Percentiles rank a stretch among this genome's conserved stretches.
Evolutionary conservation across 164 flowering plant species (phyloP).

Genomic region (Tinospora cordifolia): DNA sequence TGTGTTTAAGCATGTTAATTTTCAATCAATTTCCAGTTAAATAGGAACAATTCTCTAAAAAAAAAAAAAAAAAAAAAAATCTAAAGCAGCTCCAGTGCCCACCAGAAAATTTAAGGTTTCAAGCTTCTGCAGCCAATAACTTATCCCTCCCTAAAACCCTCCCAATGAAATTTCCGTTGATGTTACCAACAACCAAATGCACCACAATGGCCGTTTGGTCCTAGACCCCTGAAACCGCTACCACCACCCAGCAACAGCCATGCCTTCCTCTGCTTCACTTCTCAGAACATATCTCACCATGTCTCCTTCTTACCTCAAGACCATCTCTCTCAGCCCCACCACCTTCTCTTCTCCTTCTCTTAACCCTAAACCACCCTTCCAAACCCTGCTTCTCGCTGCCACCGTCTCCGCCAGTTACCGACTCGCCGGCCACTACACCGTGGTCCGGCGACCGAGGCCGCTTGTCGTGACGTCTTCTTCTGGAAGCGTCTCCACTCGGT

Average conservation of each 20-base stretch:
- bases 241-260: neutral
- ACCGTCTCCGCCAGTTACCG: slow-evolving; percentile 39
- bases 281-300: neutral
- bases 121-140: too few relatives aligned
- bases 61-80: too few relatives aligned
- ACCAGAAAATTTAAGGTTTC: too few relatives aligned
- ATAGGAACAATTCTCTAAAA: too few relatives aligned
- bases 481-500: neutral
- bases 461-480: slow-evolving; percentile 14
- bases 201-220: too few relatives aligned
- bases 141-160: too few relatives aligned
- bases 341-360: neutral
- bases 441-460: slow-evolving; percentile 40
- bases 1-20: too few relatives aligned
- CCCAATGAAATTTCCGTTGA: too few relatives aligned
- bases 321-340: neutral
- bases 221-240: neutral
- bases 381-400: neutral
- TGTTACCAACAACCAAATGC: too few relatives aligned
- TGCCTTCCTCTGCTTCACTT: neutral
- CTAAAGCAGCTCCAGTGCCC: too few relatives aligned
- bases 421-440: slow-evolving; percentile 10
- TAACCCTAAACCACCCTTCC: slow-evolving; percentile 31
- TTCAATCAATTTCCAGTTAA: too few relatives aligned
- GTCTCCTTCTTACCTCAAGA: too few relatives aligned